Conservation (phyloP, 805 yeast genomes). For the Clavispora vitiphila region DNA sequence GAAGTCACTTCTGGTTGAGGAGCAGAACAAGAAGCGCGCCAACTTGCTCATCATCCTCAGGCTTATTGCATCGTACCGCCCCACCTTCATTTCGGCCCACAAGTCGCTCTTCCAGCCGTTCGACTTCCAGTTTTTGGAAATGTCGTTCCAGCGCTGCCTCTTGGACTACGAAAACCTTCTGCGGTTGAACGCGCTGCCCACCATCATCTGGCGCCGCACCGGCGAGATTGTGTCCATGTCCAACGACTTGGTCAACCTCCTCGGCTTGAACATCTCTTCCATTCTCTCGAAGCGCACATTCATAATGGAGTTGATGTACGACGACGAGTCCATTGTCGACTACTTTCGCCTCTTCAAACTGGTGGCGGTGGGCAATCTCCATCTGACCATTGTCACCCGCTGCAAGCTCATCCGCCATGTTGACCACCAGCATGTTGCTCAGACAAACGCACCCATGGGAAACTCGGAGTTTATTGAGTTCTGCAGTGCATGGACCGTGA, state of each 20-base stretch:
- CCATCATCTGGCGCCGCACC: constrained; percentile 80
- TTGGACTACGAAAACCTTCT: constrained; percentile 41
- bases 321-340: constrained; percentile 65
- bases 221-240: constrained; percentile 81
- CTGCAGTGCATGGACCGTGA: constrained; percentile 81
- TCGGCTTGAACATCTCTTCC: constrained; percentile 58
- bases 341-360: constrained; percentile 69
- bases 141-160: constrained; percentile 41
- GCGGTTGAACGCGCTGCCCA: constrained; percentile 64
- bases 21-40: constrained; percentile 25
- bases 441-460: constrained; percentile 15
- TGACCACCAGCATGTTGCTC: constrained; percentile 10
- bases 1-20: constrained; percentile 21
- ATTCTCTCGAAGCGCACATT: constrained; percentile 56
- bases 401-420: constrained; percentile 41
- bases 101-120: constrained; percentile 62
- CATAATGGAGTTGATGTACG: constrained; percentile 73
- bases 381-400: constrained; percentile 47
- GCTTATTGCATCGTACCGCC: constrained; percentile 62
- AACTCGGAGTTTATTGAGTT: constrained; percentile 44
- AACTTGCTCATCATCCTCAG: constrained; percentile 43
- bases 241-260: constrained; percentile 64
- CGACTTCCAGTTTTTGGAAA: constrained; percentile 53
- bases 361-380: constrained; percentile 65
- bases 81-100: constrained; percentile 73